Percentiles rank a stretch among this genome's conserved stretches.
phyloP scores from a whole-genome alignment of 164 flowering plant species.

The Cinnamomum chago region DNA sequence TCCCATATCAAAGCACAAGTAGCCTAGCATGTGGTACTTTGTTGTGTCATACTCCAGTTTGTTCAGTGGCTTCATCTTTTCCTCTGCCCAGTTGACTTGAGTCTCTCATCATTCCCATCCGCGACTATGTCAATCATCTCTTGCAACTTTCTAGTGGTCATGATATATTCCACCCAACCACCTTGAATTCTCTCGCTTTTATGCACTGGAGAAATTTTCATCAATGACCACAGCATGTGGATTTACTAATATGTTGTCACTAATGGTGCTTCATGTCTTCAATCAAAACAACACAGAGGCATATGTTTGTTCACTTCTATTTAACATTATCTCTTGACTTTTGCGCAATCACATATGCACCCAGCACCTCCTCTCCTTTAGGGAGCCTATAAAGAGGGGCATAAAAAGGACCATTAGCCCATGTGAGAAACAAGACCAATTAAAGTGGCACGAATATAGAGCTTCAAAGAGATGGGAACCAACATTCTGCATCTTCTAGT shows the following conservation, averaged over 20 bases:
- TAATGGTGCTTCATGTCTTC: background rate
- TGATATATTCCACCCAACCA: slow-evolving; percentile 4
- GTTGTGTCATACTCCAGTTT: slow-evolving; percentile 7
- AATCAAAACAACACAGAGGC: background rate
- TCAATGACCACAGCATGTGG: background rate
- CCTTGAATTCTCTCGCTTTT: background rate
- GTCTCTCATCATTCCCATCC: background rate
- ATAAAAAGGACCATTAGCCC: background rate
- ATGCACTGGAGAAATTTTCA: background rate
- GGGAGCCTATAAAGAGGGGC: background rate
- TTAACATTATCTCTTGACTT: background rate
- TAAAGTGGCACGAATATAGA: too few species aligned
- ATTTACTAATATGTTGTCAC: background rate
- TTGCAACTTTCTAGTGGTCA: slow-evolving; percentile 7
- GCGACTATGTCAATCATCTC: background rate
- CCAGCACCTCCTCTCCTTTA: background rate
- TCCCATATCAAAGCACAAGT: background rate
- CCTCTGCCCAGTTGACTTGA: background rate
- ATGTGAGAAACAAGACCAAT: background rate
- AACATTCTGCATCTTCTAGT: slow-evolving; percentile 14
- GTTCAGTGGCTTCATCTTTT: slow-evolving; percentile 1
- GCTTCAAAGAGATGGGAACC: slow-evolving; percentile 12
- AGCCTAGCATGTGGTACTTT: background rate
- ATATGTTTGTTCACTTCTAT: background rate
- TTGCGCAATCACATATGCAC: background rate